A percentile compares a stretch with the other conserved stretches of the same genome.
Evolutionary conservation across 805 yeast genomes (phyloP).

Genomic region (Nakazawaea ambrosiae): DNA sequence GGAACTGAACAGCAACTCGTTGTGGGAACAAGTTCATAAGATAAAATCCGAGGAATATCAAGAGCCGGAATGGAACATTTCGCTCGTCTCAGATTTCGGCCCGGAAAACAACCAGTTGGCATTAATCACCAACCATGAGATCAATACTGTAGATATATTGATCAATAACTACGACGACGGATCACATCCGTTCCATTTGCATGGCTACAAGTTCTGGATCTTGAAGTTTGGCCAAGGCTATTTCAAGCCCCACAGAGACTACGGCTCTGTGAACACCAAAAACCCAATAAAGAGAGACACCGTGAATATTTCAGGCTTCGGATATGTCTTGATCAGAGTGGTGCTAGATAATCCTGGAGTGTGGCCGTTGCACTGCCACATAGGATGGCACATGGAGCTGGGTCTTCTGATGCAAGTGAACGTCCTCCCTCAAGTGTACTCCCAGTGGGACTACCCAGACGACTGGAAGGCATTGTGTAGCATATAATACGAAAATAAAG

Average conservation of each 20-base stretch:
- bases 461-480: slow-evolving; percentile 5
- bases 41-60: neutral
- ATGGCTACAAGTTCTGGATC: slow-evolving; percentile 52
- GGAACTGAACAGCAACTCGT: slow-evolving; percentile 2
- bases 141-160: slow-evolving; percentile 64
- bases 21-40: slow-evolving; percentile 6
- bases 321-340: slow-evolving; percentile 67
- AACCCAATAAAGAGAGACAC: slow-evolving; percentile 53
- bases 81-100: neutral
- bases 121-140: slow-evolving; percentile 27
- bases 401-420: slow-evolving; percentile 15
- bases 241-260: slow-evolving; percentile 44
- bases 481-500: no score
- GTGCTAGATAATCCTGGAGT: slow-evolving; percentile 86
- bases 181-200: slow-evolving; percentile 74
- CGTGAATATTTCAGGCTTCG: slow-evolving; percentile 57
- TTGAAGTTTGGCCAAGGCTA: slow-evolving; percentile 36
- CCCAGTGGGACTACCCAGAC: slow-evolving; percentile 3
- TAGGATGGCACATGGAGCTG: slow-evolving; percentile 64
- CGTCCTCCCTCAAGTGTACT: slow-evolving; percentile 8
- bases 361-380: slow-evolving; percentile 92
- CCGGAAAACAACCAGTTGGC: slow-evolving; percentile 1
- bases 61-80: neutral
- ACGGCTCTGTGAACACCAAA: slow-evolving; percentile 49
- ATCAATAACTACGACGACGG: slow-evolving; percentile 77